Evolutionary conservation across 176 grass and related monocot species (phyloP).

Genomic region (Musa schizocarpa): DNA sequence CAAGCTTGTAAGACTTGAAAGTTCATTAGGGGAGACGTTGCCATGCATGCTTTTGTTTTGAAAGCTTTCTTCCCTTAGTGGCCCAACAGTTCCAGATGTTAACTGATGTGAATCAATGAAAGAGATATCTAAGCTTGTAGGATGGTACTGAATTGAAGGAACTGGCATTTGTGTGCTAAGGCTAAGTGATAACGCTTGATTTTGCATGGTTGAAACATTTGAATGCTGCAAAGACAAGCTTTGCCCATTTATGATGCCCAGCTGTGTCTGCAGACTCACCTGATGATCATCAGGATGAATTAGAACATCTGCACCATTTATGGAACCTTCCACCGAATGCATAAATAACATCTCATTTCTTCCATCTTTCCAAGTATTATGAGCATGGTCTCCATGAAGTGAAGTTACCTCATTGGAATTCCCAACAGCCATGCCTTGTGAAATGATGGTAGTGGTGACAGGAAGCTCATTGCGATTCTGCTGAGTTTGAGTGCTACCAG

Average conservation of each 20-base stretch:
- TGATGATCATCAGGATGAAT: constrained; percentile 41
- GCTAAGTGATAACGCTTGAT: constrained; percentile 77
- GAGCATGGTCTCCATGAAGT: constrained; percentile 33
- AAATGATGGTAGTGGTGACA: constrained; percentile 36
- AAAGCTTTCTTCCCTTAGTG: constrained; percentile 45
- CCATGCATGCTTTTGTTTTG: constrained; percentile 35
- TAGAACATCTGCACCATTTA: constrained; percentile 32
- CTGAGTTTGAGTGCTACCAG: constrained; percentile 39
- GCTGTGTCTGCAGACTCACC: constrained; percentile 36
- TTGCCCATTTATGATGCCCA: constrained; percentile 59
- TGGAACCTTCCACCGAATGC: constrained; percentile 55
- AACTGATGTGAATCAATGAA: constrained; percentile 44
- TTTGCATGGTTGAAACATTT: constrained; percentile 34
- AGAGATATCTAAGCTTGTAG: constrained; percentile 39
- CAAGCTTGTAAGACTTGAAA: constrained; percentile 6
- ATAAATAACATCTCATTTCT: constrained; percentile 57
- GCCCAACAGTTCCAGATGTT: constrained; percentile 32
- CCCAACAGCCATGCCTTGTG: constrained; percentile 41
- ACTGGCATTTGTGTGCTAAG: constrained; percentile 63
- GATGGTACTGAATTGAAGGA: constrained; percentile 68
- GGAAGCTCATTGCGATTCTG: constrained; percentile 47
- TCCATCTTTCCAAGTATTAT: constrained; percentile 47
- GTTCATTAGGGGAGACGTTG: constrained; percentile 26
- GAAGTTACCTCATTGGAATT: constrained; percentile 46
- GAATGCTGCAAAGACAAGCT: constrained; percentile 28